Base-by-base conservation (phyloP, 768 basidiomycete species). In the Agrocybe praecox region DNA sequence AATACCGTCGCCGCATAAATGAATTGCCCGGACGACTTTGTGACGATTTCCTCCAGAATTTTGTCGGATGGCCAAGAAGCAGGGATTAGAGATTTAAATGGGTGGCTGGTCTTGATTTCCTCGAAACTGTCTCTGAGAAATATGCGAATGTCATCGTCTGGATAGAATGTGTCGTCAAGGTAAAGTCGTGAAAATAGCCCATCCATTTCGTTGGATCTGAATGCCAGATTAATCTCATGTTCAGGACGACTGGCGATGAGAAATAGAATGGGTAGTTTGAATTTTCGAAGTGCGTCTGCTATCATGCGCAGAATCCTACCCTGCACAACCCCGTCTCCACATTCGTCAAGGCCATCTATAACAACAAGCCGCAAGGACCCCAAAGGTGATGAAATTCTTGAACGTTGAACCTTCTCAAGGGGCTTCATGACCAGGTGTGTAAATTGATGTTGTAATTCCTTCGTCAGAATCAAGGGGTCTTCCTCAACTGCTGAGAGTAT, bases 81-180 rank as follows among this genome's bases (percentile, higher is more conserved):
- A 40, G 26, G 26, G 26, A 29, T 29, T 40, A 14, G 14, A 14
- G 3, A 4, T 40, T 14, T 34, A 1, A 23, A 33, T 9, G 57
- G 59, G 49, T 59, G 62, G 8, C 45, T 60, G 12, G 5, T n/a
- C 36, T 14, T 40, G 12, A 40, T 40, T 40, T 40, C 14, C 36
- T 40, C 12, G 36, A 40, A 40, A 5, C n/a, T 14, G 6, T 40
- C 36, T 14, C 14, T 5, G 12, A 40, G 36, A n/a, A 15, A 14
- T 12, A 40, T 6, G 14, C n/a, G 12, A n/a, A 40, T 40, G n/a
- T 40, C 36, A 15, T 14, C 12, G 12, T 40, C 36, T 3, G n/a
- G 14, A 40, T 40, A 5, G n/a, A 54, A 57, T 1, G 24, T 42
- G 29, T 56, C 54, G 33, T 62, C 57, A 14, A 65, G 23, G 3